These are phyloP conservation scores for Leccinum subrobustum DNA, from an alignment of 1,284 basidiomycete genomes.

Conservation along the genomic window DNA sequence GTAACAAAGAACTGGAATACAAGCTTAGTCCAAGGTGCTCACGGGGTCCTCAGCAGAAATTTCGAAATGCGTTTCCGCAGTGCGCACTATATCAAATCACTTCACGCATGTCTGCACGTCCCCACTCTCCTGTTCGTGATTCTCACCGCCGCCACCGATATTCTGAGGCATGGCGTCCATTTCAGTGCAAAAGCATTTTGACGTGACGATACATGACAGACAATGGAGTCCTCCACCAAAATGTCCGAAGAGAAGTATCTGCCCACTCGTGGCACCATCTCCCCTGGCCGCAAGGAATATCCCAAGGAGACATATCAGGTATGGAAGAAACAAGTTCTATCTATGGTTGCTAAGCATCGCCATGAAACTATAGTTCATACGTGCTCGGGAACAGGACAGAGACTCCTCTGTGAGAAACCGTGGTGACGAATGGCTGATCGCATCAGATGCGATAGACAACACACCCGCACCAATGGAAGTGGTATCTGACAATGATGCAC, in stretches of 20 bases:
- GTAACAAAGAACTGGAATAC: too few species aligned
- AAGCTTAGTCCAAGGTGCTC: too few species aligned
- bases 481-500: neutral
- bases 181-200: neutral
- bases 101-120: slow-evolving; percentile 5
- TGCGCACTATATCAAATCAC: neutral
- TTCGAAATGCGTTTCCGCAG: too few species aligned
- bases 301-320: too few species aligned
- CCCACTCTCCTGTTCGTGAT: neutral
- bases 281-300: too few species aligned
- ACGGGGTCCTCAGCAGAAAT: neutral
- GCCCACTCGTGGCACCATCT: too few species aligned
- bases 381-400: slow-evolving; percentile 1
- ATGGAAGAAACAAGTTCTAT: neutral
- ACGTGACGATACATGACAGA: too few species aligned
- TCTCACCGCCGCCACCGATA: neutral
- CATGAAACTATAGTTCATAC: neutral
- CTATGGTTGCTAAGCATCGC: neutral
- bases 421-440: neutral
- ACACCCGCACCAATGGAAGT: neutral
- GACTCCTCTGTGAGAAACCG: neutral
- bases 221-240: neutral
- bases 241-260: too few species aligned
- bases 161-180: slow-evolving; percentile 6
- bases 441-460: neutral